phyloP scores from a whole-genome alignment of 208 protist genomes.

The Blechomonas ayalai region DNA sequence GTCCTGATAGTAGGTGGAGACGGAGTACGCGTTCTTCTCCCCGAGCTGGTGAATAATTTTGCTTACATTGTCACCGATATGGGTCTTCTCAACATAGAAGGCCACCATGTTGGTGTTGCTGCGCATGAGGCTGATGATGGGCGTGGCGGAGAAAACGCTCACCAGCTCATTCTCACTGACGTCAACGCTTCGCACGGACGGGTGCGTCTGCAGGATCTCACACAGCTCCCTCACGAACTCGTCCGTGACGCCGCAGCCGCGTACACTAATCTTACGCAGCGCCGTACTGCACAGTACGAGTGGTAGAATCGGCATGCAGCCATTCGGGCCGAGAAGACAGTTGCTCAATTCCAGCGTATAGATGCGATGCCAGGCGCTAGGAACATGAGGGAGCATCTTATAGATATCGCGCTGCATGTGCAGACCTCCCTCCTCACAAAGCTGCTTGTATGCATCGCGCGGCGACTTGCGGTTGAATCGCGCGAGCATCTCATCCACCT shows the following conservation, averaged over 20 bases:
- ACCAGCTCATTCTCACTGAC: constrained; percentile 68
- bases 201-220: constrained; percentile 55
- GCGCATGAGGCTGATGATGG: constrained; percentile 61
- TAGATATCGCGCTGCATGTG: constrained; percentile 54
- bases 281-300: constrained; percentile 60
- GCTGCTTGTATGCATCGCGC: constrained; percentile 63
- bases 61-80: constrained; percentile 60
- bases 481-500: constrained; percentile 53
- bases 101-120: constrained; percentile 66
- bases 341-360: constrained; percentile 46
- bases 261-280: constrained; percentile 52
- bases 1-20: constrained; percentile 73
- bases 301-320: constrained; percentile 72
- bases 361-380: constrained; percentile 58
- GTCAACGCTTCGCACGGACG: constrained; percentile 59
- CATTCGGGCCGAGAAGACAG: constrained; percentile 52
- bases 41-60: constrained; percentile 60
- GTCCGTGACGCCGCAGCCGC: constrained; percentile 58
- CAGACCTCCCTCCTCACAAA: constrained; percentile 64
- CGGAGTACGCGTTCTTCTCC: constrained; percentile 32
- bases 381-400: constrained; percentile 41
- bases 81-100: constrained; percentile 54
- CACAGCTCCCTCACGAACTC: constrained; percentile 54
- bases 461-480: constrained; percentile 74
- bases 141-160: constrained; percentile 55